These are phyloP conservation scores for Mortierella sp. DNA, from an alignment of 371 early-diverging fungal genomes.

Conservation along the genomic window DNA sequence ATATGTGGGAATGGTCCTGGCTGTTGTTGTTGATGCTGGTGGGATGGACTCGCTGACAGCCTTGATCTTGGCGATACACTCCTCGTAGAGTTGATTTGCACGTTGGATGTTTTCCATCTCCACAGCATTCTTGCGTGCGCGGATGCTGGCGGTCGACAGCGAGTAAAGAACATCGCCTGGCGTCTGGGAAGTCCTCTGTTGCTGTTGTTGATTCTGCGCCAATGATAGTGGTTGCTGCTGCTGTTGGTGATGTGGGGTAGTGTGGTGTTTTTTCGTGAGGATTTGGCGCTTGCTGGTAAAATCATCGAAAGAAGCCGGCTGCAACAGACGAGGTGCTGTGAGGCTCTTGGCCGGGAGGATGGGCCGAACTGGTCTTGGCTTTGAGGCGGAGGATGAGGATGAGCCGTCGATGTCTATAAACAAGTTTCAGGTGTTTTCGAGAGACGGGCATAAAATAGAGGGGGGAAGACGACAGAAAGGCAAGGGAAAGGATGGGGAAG, in stretches of 20 bases:
- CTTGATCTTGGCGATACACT: conserved; percentile 47
- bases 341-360: conserved; percentile 18
- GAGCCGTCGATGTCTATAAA: not conserved
- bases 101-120: conserved; percentile 55
- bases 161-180: conserved; percentile 39
- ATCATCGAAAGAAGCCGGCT: not conserved
- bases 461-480: not conserved
- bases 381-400: not conserved
- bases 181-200: not conserved
- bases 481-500: not conserved
- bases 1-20: not conserved
- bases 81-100: conserved; percentile 41
- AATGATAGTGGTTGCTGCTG: not conserved
- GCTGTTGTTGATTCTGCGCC: not conserved
- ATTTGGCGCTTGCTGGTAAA: conserved; percentile 5
- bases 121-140: conserved; percentile 52
- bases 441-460: not conserved
- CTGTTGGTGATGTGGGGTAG: not conserved
- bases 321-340: not conserved
- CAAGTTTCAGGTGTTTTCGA: not conserved
- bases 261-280: conserved; percentile 22
- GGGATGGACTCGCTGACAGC: not conserved
- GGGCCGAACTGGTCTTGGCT: conserved; percentile 17
- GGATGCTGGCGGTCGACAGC: conserved; percentile 51
- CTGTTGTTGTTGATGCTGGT: not conserved